Evolutionary conservation across 2,329 filamentous ascomycete genomes (phyloP), one percentile per base, ranked within the genome.

Genomic region (Ophiostoma pallidulum): DNA sequence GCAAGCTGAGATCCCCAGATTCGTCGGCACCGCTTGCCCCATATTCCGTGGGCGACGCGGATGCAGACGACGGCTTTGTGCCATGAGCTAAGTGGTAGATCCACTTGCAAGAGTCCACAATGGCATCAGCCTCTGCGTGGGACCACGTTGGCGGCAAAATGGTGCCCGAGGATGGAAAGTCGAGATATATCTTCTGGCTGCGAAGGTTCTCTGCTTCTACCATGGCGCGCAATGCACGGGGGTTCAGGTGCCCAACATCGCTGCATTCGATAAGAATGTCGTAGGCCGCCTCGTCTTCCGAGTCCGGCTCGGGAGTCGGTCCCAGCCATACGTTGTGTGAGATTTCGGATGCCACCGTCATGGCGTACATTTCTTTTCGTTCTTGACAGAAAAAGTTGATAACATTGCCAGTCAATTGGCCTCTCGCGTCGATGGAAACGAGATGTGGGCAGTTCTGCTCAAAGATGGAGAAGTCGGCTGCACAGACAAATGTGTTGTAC

Each of bases 91-190:
- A 69, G 57, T 86, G 78, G 64, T 90, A 87, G 22, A 98, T 86
- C 88, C 89, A 97, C 58, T 82, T 84, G 66, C 90, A 91, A 7
- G 84, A 91, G 48, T 89, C 84, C 36, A 96, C 70, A 36, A 97
- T 81, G 22, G 82, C 85, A 59, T 95, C 88, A 1, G 86, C 79
- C 64, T 96, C 91, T 8, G 75, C 71, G 51, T 90, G 85, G 1
- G 84, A 87, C 77, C 85, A 94, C 0, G 84, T 86, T 2, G 89
- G 85, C 3, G 87, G 83, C 58, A 91, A 74, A 47, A 97, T 86
- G 58, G 87, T 94, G n/a, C 92, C 92, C 2, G 91, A 96, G 0
- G 89, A 92, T 1, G 91, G 91, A 52, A 97, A 97, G 55, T 94
- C 85, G 45, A 94, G 68, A 53, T 67, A 68, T 18, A 62, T 62